Percentiles rank a stretch among this genome's conserved stretches.
Conservation (phyloP, 2,329 filamentous ascomycete genomes). For the Calonectria hawksworthii region DNA sequence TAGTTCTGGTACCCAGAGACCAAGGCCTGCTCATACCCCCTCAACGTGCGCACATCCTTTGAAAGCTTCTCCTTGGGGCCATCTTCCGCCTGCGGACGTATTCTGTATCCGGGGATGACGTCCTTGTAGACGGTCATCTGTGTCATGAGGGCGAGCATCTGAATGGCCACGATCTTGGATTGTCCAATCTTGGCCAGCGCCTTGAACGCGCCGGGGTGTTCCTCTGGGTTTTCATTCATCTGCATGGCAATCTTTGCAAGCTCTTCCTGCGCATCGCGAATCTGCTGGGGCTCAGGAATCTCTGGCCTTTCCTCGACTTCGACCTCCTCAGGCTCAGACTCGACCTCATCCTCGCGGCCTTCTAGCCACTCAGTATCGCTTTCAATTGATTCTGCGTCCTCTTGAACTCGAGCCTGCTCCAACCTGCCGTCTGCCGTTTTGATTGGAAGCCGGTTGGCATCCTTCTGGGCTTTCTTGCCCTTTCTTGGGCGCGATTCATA, state of each 20-base stretch:
- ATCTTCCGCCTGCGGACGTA: slow-evolving; percentile 84
- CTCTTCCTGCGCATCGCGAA: slow-evolving; percentile 91
- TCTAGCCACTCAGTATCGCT: slow-evolving; percentile 76
- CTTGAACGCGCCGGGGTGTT: slow-evolving; percentile 85
- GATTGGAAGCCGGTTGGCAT: slow-evolving; percentile 84
- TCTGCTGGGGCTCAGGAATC: slow-evolving; percentile 82
- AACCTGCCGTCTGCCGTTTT: slow-evolving; percentile 85
- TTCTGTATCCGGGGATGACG: slow-evolving; percentile 95
- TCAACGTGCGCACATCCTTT: slow-evolving; percentile 88
- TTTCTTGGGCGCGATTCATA: slow-evolving; percentile 88
- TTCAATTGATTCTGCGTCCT: slow-evolving; percentile 71
- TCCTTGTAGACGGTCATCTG: slow-evolving; percentile 95
- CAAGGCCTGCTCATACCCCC: slow-evolving; percentile 89
- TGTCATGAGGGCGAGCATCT: slow-evolving; percentile 88
- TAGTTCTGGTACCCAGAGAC: slow-evolving; percentile 89
- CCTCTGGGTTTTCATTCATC: slow-evolving; percentile 94
- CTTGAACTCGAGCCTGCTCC: slow-evolving; percentile 67
- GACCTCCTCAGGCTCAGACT: slow-evolving; percentile 62
- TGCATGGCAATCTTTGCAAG: slow-evolving; percentile 84
- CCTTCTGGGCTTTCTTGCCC: slow-evolving; percentile 79
- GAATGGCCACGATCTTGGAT: slow-evolving; percentile 78
- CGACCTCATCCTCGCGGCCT: slow-evolving; percentile 68
- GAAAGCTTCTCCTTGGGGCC: slow-evolving; percentile 85
- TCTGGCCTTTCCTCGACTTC: slow-evolving; percentile 69
- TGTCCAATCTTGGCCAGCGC: slow-evolving; percentile 80